phyloP scores from a whole-genome alignment of 495 filamentous ascomycete species.

The Pseudoneurospora amorphoporcata region DNA sequence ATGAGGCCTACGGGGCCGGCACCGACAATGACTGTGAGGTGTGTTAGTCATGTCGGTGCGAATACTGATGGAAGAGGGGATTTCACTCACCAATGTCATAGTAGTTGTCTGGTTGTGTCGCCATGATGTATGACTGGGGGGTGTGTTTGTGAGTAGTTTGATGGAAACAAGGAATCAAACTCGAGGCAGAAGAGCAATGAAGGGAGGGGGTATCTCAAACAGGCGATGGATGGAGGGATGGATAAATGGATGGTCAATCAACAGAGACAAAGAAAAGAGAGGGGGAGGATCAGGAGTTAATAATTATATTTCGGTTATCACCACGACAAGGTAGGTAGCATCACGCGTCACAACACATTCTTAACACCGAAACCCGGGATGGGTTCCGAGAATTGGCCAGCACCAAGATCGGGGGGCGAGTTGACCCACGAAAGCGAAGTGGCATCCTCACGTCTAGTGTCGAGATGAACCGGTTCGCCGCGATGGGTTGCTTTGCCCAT shows the following conservation, averaged over 20 bases:
- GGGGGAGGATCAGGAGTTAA: not conserved
- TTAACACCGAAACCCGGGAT: conserved; percentile 15
- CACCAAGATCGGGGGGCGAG: not conserved
- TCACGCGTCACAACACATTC: not conserved
- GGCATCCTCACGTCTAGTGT: not conserved
- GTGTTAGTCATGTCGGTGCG: not conserved
- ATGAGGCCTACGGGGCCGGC: conserved; percentile 83
- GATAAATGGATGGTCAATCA: not conserved
- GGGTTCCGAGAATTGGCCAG: conserved; percentile 10
- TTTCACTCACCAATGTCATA: conserved; percentile 25
- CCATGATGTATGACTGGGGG: conserved; percentile 12
- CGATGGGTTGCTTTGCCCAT: not conserved
- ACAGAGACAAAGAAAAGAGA: not conserved
- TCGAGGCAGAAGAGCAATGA: not conserved
- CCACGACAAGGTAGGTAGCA: not conserved
- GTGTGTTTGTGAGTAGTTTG: not conserved
- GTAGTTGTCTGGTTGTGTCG: conserved; percentile 11
- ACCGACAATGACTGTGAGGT: conserved; percentile 62
- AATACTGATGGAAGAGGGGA: not conserved
- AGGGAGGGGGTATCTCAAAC: conserved; percentile 10
- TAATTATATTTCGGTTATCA: not conserved
- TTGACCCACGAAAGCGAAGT: not conserved
- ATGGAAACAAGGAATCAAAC: not conserved
- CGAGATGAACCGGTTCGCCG: not conserved
- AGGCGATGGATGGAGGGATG: not conserved